Conservation (phyloP, 192 early-diverging fungal genomes). For the Coemansia sp. region DNA sequence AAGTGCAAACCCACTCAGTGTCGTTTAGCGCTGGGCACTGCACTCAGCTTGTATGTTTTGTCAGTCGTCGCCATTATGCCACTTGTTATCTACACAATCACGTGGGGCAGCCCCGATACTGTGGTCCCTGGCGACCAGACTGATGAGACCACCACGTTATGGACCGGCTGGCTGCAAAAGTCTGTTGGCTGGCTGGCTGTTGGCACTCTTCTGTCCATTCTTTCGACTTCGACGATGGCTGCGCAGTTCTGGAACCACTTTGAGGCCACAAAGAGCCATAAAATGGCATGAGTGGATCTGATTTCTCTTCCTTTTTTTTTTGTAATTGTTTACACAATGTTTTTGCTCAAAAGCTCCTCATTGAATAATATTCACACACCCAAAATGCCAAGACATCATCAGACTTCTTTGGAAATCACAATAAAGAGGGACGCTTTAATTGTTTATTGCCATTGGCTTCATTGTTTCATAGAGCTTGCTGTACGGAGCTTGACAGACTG, state of each 20-base stretch:
- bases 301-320: neutral
- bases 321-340: no score
- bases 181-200: neutral
- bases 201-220: neutral
- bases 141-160: neutral
- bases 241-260: neutral
- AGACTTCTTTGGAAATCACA: no score
- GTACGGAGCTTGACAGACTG: no score
- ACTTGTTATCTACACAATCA: neutral
- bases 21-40: neutral
- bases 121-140: neutral
- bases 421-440: no score
- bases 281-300: neutral
- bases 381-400: no score
- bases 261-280: neutral
- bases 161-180: neutral
- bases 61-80: neutral
- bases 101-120: constrained; percentile 7
- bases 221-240: neutral
- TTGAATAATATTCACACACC: no score
- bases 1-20: neutral
- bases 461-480: no score
- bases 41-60: neutral
- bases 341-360: no score
- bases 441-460: no score